Evolutionary conservation across 805 yeast genomes (phyloP), one percentile per base, ranked within the genome.

Genomic region (Wickerhamiella siamensis): DNA sequence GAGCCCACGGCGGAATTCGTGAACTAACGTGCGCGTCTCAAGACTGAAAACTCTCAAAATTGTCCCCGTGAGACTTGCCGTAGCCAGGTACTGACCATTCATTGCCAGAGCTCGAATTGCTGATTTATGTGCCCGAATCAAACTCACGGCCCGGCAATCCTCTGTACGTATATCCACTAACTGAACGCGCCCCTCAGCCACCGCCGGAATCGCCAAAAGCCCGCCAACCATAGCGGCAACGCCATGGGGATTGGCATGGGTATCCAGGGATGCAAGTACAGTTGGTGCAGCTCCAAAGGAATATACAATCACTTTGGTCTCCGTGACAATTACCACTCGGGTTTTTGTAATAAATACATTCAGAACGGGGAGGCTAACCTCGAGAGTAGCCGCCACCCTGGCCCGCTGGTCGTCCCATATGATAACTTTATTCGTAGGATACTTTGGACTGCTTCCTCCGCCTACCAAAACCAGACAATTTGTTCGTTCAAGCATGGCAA

Each of bases 371-470:
- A 77, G 72, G 66, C 72, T 70, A 56, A 87, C 84, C 56, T 83
- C 91, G 45, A 91, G 61, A 31, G 71, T 70, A 16, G 83, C 65
- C 3, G 87, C 79, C 22, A 77, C 77, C 49, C 76, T 77, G 47
- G 78, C 71, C 59, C 83, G 82, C 46, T 83, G 60, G 57, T 88
- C 97, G 60, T 88, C 96, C 95, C 95, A 91, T 15, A 88, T 77
- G 29, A 84, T 70, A 31, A 86, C 72, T 57, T 81, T 82, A 61
- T 83, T 83, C 50, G 74, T 68, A 1, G 95, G 81, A 53, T 75
- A 83, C 46, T 74, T 69, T 18, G 95, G 95, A 44, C 70, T 70
- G 47, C 71, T 69, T 1, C 95, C 95, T 15, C 95, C 95, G 1
- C 96, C 95, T 0, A 86, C 83, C 34, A 91, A 62, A 1, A 88